Evolutionary conservation across 2,329 filamentous ascomycete species (phyloP), one percentile per base, ranked within the genome.

Genomic region (Alternaria sp.): DNA sequence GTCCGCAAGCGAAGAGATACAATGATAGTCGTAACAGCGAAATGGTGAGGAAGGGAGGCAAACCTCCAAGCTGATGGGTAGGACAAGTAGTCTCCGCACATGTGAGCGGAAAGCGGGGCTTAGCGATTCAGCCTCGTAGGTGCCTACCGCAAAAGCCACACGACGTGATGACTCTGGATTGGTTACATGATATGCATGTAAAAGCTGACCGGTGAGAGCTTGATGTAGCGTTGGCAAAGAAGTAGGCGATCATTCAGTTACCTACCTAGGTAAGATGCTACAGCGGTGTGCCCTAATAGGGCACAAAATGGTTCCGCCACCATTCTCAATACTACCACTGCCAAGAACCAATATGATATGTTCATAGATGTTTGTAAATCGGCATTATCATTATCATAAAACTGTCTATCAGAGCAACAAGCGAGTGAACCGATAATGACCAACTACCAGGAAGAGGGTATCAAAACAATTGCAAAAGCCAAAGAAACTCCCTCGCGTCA

Each of bases 381-480:
- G 22, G 46, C 46, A 50, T 50, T 50, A 62, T 55, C 50, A 62
- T 62, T 59, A 55, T 51, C 50, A 34, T 55, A 30, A 46, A 34
- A 30, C 34, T 7, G 44, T 32, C 36, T 59, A 22, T 50, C 49
- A 38, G 8, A 38, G 22, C 32, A 16, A 53, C n/a, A 48, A 52
- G 46, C 55, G 60, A 62, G 51, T 59, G 55, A 27, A 46, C 16
- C 34, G 56, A 62, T 59, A 49, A 53, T 50, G 46, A 52, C 40
- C 27, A 32, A 40, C 40, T 46, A 52, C 45, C 45, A 45, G 12
- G 34, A 50, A 43, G 20, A 59, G 60, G 60, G 60, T 62, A 62
- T 62, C 60, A 59, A 62, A 59, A 56, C 22, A 59, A 55, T 5
- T 18, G 46, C 28, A 12, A 4, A 41, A 43, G n/a, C n/a, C 36